Percentiles rank a stretch among this genome's conserved stretches.
These are phyloP conservation scores for Ceriops tagal DNA, from an alignment of 345 rosid genomes.

Conservation along the genomic window DNA sequence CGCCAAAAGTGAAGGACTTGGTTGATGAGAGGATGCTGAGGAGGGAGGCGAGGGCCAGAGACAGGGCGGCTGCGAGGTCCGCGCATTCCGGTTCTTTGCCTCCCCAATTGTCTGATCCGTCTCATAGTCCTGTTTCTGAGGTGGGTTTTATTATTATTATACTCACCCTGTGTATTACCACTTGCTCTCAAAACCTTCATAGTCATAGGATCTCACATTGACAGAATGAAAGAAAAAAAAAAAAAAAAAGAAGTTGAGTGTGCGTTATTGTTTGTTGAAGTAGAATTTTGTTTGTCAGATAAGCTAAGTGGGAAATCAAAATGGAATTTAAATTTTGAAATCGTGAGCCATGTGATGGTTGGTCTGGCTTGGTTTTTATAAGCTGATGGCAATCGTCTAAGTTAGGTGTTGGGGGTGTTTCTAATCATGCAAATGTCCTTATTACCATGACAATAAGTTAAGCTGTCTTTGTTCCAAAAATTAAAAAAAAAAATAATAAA, in stretches of 20 bases:
- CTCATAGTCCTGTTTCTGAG: slow-evolving; percentile 95
- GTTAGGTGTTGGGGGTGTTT: slow-evolving; percentile 4
- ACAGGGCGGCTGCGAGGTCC: slow-evolving; percentile 54
- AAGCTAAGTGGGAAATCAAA: not conserved
- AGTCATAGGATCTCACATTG: not conserved
- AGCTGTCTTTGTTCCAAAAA: not conserved
- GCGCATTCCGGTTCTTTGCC: slow-evolving; percentile 74
- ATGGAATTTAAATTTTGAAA: slow-evolving; percentile 2
- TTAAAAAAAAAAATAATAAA: not conserved
- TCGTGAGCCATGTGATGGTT: not conserved
- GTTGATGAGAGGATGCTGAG: slow-evolving; percentile 40
- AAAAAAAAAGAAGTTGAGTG: not conserved
- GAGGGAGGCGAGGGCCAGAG: slow-evolving; percentile 46
- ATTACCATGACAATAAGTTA: not conserved
- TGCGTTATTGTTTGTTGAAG: not conserved
- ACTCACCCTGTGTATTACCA: not conserved
- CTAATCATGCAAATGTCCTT: not conserved
- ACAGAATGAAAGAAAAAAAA: not conserved
- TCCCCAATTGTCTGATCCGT: slow-evolving; percentile 92
- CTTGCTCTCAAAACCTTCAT: not conserved
- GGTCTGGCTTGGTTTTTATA: not conserved
- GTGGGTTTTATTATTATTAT: slow-evolving; percentile 33
- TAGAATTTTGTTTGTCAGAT: slow-evolving; percentile 1
- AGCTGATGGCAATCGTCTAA: not conserved
- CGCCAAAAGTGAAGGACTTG: slow-evolving; percentile 49